Evolutionary conservation across 1,139 yeast genomes (phyloP), one percentile per base, ranked within the genome.

Genomic region (Pichia norvegensis): DNA sequence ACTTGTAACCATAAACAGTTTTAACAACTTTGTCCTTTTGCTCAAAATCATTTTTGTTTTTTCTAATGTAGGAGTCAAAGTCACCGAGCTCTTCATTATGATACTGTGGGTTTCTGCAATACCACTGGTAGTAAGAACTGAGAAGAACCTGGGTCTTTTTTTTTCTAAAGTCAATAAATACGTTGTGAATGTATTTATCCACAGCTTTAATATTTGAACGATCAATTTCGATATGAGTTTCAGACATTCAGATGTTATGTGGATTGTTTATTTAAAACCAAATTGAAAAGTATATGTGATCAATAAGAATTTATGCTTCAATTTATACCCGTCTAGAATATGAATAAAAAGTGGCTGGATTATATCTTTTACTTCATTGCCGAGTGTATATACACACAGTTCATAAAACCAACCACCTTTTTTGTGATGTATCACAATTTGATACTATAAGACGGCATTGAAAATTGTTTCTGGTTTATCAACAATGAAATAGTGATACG

Each of bases 161-260:
- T 40, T 57, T 57, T 10, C 53, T 50, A 9, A 58, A 40, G 33
- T 53, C 54, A 36, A 41, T 46, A 20, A 57, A 46, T 14, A 50
- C 57, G 2, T 40, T 29, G 19, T 39, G 44, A 7, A 55, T 45
- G 41, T 57, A 52, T n/a, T 37, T 29, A 9, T 40, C 41, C 20
- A 52, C 53, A 21, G 46, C 51, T 22, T 29, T 52, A 9, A 16
- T 17, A 21, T 49, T 27, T 2, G 48, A 27, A 16, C 55, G 44
- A 38, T 52, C 49, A 33, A 56, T 46, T 19, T 22, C 19, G 20
- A 31, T 23, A 8, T 27, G 31, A 10, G 4, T 13, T 39, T 33
- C 19, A 27, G 41, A 14, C 19, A 11, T 36, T 39, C 10, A 10
- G n/a, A 31, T 38, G 25, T 9, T n/a, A n/a, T 9, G 20, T 9